phyloP scores from a whole-genome alignment of 106 monocot genomes.

The Acorus calamus region DNA sequence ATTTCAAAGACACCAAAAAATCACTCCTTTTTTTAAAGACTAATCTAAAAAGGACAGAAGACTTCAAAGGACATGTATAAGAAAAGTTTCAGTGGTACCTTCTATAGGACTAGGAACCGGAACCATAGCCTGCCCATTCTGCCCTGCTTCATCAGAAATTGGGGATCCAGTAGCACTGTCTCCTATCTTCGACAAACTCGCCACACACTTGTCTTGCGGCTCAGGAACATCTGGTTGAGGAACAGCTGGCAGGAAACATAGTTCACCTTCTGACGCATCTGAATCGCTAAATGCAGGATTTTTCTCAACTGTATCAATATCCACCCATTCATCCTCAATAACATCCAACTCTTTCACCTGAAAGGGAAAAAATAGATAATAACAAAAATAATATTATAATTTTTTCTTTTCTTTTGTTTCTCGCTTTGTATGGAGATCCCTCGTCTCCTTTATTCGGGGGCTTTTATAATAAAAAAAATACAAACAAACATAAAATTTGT shows the following conservation, averaged over 20 bases:
- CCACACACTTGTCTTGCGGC: constrained; percentile 60
- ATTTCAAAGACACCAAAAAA: neutral
- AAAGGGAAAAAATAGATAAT: neutral
- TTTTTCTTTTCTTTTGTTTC: too few species aligned
- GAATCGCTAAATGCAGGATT: constrained; percentile 68
- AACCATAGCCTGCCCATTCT: constrained; percentile 51
- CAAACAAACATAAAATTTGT: too few species aligned
- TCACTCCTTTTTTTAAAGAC: too few species aligned
- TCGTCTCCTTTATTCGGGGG: too few species aligned
- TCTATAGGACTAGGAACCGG: constrained; percentile 61
- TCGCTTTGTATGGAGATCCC: too few species aligned
- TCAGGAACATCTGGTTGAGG: constrained; percentile 75
- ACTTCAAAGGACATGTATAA: too few species aligned
- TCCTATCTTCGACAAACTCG: constrained; percentile 57
- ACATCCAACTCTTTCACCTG: constrained; percentile 66
- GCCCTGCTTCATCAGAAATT: constrained; percentile 44
- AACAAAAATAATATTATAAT: neutral
- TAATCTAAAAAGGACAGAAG: too few species aligned
- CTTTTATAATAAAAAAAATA: too few species aligned
- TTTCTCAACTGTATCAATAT: constrained; percentile 61
- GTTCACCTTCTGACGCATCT: constrained; percentile 59
- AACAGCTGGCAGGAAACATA: constrained; percentile 64
- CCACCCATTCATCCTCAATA: constrained; percentile 70
- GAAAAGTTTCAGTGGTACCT: constrained; percentile 24
- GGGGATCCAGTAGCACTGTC: constrained; percentile 69